A percentile compares a stretch with the other conserved stretches of the same genome.
These are phyloP conservation scores for Phytophthora tubulina DNA, from an alignment of 352 stramenopile species.

Conservation along the genomic window DNA sequence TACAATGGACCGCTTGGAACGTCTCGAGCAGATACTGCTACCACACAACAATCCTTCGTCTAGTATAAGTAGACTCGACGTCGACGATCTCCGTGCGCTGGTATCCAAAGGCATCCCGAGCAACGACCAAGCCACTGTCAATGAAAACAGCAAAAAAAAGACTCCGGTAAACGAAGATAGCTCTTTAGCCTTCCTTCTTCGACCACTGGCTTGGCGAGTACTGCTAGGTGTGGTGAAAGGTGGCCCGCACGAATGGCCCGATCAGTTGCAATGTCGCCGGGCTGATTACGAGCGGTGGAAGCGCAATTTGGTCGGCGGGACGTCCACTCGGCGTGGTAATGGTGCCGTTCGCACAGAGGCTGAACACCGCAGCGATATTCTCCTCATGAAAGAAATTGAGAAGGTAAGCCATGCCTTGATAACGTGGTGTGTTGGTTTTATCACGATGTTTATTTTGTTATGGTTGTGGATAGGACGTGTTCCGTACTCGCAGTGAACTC, in stretches of 20 bases:
- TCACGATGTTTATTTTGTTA: too few relatives aligned
- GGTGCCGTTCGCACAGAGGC: slow-evolving; percentile 22
- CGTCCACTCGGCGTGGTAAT: slow-evolving; percentile 16
- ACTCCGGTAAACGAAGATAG: background rate
- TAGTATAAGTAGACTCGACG: slow-evolving; percentile 8
- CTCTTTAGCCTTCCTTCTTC: slow-evolving; percentile 10
- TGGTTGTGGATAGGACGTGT: slow-evolving; percentile 52
- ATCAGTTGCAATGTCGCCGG: slow-evolving; percentile 30
- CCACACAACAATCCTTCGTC: background rate
- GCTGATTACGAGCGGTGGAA: slow-evolving; percentile 48
- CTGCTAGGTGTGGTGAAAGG: slow-evolving; percentile 52
- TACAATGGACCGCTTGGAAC: slow-evolving; percentile 14
- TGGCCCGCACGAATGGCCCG: slow-evolving; percentile 21
- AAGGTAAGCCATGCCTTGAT: slow-evolving; percentile 45
- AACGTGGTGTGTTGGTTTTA: too few relatives aligned
- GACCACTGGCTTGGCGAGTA: slow-evolving; percentile 50
- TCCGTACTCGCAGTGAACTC: slow-evolving; percentile 63
- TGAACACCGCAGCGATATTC: slow-evolving; percentile 43
- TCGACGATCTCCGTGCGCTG: slow-evolving; percentile 37
- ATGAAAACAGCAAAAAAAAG: background rate
- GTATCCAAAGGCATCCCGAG: slow-evolving; percentile 29
- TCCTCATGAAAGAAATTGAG: slow-evolving; percentile 68
- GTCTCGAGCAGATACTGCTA: slow-evolving; percentile 20
- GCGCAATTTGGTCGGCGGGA: slow-evolving; percentile 46
- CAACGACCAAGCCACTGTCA: background rate